These are phyloP conservation scores for Boletellus deceptivus DNA, from an alignment of 1,284 basidiomycete genomes.

Conservation along the genomic window DNA sequence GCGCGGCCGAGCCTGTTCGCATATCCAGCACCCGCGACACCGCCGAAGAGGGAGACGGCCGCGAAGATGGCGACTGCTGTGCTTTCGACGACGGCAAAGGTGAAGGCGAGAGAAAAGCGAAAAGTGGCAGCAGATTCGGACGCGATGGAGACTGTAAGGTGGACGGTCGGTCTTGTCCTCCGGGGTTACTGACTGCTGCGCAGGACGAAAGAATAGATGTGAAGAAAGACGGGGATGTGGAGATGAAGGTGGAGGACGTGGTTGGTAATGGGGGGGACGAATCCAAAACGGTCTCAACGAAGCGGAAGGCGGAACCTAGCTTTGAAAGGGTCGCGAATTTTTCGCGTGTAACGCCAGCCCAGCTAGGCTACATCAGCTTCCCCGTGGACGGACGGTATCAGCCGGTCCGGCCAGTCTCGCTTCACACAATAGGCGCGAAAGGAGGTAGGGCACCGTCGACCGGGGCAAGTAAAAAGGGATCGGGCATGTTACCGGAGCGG, in stretches of 20 bases:
- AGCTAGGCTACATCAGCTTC: conserved; percentile 85
- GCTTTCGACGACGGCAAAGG: conserved; percentile 92
- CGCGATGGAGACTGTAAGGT: conserved; percentile 75
- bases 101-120: conserved; percentile 88
- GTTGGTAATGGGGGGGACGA: conserved; percentile 57
- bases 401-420: conserved; percentile 84
- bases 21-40: conserved; percentile 81
- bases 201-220: conserved; percentile 55
- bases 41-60: conserved; percentile 87
- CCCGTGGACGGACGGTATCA: conserved; percentile 78
- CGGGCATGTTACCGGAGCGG: conserved; percentile 46
- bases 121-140: conserved; percentile 80
- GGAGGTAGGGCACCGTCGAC: conserved; percentile 34
- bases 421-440: conserved; percentile 41
- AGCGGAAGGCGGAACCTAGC: conserved; percentile 71
- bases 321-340: conserved; percentile 85
- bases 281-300: conserved; percentile 42
- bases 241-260: conserved; percentile 68
- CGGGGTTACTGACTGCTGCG: conserved; percentile 5
- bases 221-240: conserved; percentile 66
- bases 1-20: conserved; percentile 87
- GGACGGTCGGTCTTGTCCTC: not conserved
- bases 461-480: conserved; percentile 28
- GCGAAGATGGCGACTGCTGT: conserved; percentile 91
- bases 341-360: conserved; percentile 89